Evolutionary conservation across 805 yeast genomes (phyloP), one percentile per base, ranked within the genome.

Genomic region (Komagataella populi): DNA sequence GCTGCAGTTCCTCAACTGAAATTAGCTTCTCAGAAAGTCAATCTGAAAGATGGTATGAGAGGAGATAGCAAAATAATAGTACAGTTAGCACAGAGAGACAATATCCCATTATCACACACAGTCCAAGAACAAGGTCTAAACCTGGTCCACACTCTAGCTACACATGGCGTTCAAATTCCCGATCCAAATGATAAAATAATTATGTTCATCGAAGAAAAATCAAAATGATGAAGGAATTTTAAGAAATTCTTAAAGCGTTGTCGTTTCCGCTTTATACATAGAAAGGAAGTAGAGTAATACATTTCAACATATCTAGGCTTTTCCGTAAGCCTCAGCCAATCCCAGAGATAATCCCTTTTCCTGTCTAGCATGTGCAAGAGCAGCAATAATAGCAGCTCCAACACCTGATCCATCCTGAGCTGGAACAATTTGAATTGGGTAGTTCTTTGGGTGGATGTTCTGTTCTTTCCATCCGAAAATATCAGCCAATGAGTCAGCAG

Each of bases 321-420:
- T 30, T 30, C 14, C 14, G 30, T 45, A 45, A 16, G 47, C 47
- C 14, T 45, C 47, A 6, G 17, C 23, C 45, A 67, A 46, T 61
- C 91, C 91, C 54, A 85, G 81, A 55, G 87, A 80, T 60, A 76
- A 68, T 48, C 91, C 91, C 55, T 78, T 73, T 57, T 71, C 74
- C 61, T 83, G 73, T 73, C 99, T 84, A 66, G 79, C 75, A 67
- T 84, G 80, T 52, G 98, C 84, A 67, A 91, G 78, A 47, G 98
- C 97, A 52, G 99, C 98, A 70, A 93, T 91, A 60, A 91, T 78
- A 51, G 98, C 99, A 53, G 99, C 99, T 65, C 99, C 99, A 49
- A 87, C 96, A 73, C 98, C 98, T 44, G 93, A 84, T 61, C 99
- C 99, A 71, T 93, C 99, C 72, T 91, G 96, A 57, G 99, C 97